phyloP scores from a whole-genome alignment of 495 filamentous ascomycete species.

The Sabuloglossum arenarium region DNA sequence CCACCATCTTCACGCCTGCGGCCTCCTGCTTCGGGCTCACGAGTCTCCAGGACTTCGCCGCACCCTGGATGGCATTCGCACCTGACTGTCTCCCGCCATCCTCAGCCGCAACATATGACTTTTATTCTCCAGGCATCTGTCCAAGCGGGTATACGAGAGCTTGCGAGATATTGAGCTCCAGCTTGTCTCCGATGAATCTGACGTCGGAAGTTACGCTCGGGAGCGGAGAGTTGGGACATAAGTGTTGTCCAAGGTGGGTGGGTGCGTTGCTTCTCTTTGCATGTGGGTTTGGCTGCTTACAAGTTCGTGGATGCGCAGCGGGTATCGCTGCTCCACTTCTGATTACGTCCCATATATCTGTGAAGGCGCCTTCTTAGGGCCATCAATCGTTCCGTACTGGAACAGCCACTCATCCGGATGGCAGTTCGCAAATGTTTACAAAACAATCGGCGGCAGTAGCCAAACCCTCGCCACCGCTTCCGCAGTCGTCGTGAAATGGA shows the following conservation, averaged over 20 bases:
- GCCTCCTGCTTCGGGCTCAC: neutral
- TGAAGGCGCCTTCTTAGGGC: neutral
- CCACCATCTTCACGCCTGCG: neutral
- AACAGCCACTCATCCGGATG: no score
- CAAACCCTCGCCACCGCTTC: neutral
- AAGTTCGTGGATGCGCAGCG: neutral
- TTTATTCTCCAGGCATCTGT: neutral
- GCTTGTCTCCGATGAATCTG: neutral
- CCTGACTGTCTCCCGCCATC: neutral
- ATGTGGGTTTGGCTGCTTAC: neutral
- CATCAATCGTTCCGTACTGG: neutral
- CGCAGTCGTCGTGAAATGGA: neutral
- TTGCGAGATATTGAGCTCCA: neutral
- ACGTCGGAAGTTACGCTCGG: neutral
- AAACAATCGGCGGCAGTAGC: neutral
- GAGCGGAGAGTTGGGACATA: neutral
- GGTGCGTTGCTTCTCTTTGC: neutral
- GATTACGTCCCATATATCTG: neutral
- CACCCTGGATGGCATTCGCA: neutral
- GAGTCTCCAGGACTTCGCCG: neutral
- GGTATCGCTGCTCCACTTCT: neutral
- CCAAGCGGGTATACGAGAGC: neutral
- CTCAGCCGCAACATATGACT: neutral
- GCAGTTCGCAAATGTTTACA: neutral
- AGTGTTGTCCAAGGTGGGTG: neutral